Percentiles rank a stretch among this genome's conserved stretches.
Evolutionary conservation across 176 grass and related monocot species (phyloP).

Genomic region (Aegilops bicornis): DNA sequence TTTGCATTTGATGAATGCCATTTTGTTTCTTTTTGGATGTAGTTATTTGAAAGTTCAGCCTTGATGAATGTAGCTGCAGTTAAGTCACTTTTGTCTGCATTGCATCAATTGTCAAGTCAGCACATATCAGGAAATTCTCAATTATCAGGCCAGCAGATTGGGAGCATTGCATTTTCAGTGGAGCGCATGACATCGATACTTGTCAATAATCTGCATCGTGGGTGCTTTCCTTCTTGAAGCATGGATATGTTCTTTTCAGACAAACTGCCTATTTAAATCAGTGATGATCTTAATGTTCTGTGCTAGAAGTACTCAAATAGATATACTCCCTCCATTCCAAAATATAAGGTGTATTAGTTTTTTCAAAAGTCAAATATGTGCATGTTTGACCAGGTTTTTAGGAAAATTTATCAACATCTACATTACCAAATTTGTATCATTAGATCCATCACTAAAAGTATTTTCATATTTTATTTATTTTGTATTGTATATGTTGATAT

Average conservation of each 20-base stretch:
- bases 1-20: conserved; percentile 9
- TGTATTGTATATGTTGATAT: too few relatives aligned
- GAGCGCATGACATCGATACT: conserved; percentile 91
- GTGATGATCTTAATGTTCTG: conserved; percentile 15
- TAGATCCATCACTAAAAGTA: too few relatives aligned
- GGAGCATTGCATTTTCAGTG: conserved; percentile 87
- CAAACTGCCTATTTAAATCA: conserved; percentile 15
- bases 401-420: too few relatives aligned
- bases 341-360: too few relatives aligned
- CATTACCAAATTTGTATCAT: too few relatives aligned
- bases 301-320: conserved; percentile 21
- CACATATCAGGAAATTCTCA: conserved; percentile 65
- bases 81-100: conserved; percentile 91
- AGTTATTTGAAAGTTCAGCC: conserved; percentile 98
- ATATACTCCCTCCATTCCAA: background rate
- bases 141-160: conserved; percentile 68
- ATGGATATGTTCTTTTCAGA: background rate
- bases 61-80: conserved; percentile 90
- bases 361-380: too few relatives aligned
- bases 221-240: conserved; percentile 35
- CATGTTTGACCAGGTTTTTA: too few relatives aligned
- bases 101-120: conserved; percentile 93
- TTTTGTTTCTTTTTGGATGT: conserved; percentile 47
- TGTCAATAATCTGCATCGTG: conserved; percentile 89
- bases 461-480: too few relatives aligned